Evolutionary conservation across 192 early-diverging fungal species (phyloP).

Genomic region (Coemansia sp.): DNA sequence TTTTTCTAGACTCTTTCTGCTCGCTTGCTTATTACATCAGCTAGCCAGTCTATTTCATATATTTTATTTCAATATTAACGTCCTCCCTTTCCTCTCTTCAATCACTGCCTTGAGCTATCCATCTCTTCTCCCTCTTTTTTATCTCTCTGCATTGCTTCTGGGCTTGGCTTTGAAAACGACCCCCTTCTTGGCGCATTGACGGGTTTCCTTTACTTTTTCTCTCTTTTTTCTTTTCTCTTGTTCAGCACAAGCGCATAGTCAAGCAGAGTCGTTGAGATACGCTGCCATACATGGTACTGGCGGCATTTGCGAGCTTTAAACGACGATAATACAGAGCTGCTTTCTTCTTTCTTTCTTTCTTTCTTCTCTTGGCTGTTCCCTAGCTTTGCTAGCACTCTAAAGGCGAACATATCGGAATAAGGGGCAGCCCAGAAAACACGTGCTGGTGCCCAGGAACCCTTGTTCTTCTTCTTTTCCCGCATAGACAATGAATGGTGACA

Average conservation of each 20-base stretch:
- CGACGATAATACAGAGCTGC: background rate
- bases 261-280: background rate
- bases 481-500: constrained; percentile 34
- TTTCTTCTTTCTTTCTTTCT: background rate
- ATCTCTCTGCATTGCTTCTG: background rate
- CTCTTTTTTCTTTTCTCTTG: background rate
- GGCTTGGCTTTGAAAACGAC: background rate
- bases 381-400: background rate
- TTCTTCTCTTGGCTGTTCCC: background rate
- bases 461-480: too few species aligned
- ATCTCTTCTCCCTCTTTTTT: background rate
- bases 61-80: constrained; percentile 3
- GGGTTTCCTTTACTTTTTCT: background rate
- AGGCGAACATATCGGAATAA: background rate
- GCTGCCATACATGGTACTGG: background rate
- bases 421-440: background rate
- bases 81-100: background rate
- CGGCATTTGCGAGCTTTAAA: background rate
- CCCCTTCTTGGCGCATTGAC: background rate
- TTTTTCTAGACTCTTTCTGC: constrained; percentile 4
- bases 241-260: background rate
- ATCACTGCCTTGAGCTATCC: background rate
- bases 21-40: background rate
- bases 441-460: constrained; percentile 3
- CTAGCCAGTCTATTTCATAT: background rate